Conservation (phyloP, 2,329 filamentous ascomycete species). For the Exophiala oligosperma region DNA sequence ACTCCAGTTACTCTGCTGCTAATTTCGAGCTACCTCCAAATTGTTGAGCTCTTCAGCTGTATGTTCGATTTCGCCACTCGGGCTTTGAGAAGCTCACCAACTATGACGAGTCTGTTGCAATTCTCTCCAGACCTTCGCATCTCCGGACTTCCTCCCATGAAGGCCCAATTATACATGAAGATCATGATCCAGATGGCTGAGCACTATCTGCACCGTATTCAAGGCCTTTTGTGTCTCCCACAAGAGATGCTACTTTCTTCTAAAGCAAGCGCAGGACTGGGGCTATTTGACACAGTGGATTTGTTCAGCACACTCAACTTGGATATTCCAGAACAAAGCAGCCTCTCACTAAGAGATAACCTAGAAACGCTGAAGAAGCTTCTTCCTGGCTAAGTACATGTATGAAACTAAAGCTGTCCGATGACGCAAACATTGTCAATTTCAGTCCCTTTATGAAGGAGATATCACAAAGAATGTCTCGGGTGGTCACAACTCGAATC, state of each 20-base stretch:
- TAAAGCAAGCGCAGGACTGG: neutral
- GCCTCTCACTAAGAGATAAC: conserved; percentile 1
- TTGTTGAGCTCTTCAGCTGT: conserved; percentile 7
- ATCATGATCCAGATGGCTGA: conserved; percentile 19
- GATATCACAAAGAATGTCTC: no score
- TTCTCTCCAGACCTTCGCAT: no score
- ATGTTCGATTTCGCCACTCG: conserved; percentile 1
- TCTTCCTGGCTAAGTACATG: neutral
- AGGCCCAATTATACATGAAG: conserved; percentile 12
- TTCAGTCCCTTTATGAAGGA: no score
- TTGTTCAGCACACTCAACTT: neutral
- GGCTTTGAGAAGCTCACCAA: neutral
- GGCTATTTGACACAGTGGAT: conserved; percentile 3
- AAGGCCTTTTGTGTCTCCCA: conserved; percentile 4
- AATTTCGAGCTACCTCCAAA: conserved; percentile 11
- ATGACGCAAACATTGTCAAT: no score
- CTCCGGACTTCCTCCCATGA: conserved; percentile 7
- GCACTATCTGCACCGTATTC: conserved; percentile 15
- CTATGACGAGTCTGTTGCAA: no score
- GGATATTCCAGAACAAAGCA: neutral
- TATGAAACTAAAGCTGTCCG: no score
- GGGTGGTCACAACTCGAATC: no score
- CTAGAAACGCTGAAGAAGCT: conserved; percentile 1
- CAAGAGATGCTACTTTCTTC: conserved; percentile 1
- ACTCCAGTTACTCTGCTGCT: conserved; percentile 10